These are phyloP conservation scores for Phylloboletellus chloephorus DNA, from an alignment of 1,284 basidiomycete genomes.

Conservation along the genomic window DNA sequence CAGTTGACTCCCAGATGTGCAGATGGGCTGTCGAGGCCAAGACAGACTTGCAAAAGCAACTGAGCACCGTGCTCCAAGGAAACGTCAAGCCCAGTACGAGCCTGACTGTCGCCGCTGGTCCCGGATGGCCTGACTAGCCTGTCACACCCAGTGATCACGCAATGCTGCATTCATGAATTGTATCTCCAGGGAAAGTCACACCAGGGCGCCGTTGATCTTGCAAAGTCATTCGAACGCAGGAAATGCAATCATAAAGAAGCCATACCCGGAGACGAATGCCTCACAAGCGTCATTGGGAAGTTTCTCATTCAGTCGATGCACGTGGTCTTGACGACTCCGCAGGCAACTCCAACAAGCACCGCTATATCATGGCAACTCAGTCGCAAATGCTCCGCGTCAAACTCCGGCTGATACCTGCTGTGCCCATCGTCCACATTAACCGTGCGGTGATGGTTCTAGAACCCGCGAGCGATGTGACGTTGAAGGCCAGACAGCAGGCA, in stretches of 20 bases:
- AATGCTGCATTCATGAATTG: constrained; percentile 88
- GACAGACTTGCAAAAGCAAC: constrained; percentile 70
- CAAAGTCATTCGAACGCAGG: constrained; percentile 88
- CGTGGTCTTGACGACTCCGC: constrained; percentile 13
- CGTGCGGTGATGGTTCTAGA: constrained; percentile 88
- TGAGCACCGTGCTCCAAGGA: constrained; percentile 74
- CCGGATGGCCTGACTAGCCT: constrained; percentile 28
- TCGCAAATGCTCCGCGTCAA: constrained; percentile 60
- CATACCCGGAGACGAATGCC: constrained; percentile 80
- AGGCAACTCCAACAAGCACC: constrained; percentile 88
- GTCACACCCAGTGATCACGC: constrained; percentile 84
- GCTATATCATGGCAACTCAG: constrained; percentile 83
- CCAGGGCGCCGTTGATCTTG: constrained; percentile 77
- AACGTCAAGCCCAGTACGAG: constrained; percentile 82
- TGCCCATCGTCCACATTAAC: constrained; percentile 85
- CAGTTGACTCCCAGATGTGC: constrained; percentile 87
- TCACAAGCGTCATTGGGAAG: constrained; percentile 78
- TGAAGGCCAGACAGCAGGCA: constrained; percentile 62
- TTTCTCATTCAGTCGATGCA: constrained; percentile 9
- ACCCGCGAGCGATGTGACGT: constrained; percentile 74
- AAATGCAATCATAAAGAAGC: constrained; percentile 91
- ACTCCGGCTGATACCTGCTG: constrained; percentile 69
- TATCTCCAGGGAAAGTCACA: constrained; percentile 71
- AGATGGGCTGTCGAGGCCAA: constrained; percentile 63
- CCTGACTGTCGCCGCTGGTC: constrained; percentile 6